phyloP scores from a whole-genome alignment of 257 asterid genomes.

The Petrea volubilis region DNA sequence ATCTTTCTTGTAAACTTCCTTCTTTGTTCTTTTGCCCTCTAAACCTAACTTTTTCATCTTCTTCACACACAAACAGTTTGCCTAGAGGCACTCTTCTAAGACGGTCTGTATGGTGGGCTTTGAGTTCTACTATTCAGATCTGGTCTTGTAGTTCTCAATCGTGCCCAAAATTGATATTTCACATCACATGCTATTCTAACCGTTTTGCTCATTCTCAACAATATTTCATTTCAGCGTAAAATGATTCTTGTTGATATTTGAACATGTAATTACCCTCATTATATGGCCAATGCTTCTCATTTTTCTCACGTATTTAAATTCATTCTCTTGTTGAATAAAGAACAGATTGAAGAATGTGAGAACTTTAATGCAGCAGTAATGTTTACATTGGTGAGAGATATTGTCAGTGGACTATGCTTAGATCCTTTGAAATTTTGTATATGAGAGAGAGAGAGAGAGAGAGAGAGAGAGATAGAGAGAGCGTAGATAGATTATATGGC shows the following conservation, averaged over 20 bases:
- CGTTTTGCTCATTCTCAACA: not conserved
- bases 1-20: no score
- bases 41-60: no score
- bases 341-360: not conserved
- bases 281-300: not conserved
- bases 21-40: no score
- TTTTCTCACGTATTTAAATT: not conserved
- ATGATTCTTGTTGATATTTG: no score
- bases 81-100: not conserved
- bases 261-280: not conserved
- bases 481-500: no score
- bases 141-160: not conserved
- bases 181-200: not conserved
- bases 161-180: constrained; percentile 7
- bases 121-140: constrained; percentile 2
- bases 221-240: not conserved
- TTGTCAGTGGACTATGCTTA: constrained; percentile 3
- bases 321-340: not conserved
- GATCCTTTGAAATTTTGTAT: not conserved
- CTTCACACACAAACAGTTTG: no score
- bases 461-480: no score
- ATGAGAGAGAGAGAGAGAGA: no score
- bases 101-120: not conserved
- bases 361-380: not conserved
- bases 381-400: constrained; percentile 1